Conservation (phyloP, 192 early-diverging fungal species). For the Coemansia sp. region DNA sequence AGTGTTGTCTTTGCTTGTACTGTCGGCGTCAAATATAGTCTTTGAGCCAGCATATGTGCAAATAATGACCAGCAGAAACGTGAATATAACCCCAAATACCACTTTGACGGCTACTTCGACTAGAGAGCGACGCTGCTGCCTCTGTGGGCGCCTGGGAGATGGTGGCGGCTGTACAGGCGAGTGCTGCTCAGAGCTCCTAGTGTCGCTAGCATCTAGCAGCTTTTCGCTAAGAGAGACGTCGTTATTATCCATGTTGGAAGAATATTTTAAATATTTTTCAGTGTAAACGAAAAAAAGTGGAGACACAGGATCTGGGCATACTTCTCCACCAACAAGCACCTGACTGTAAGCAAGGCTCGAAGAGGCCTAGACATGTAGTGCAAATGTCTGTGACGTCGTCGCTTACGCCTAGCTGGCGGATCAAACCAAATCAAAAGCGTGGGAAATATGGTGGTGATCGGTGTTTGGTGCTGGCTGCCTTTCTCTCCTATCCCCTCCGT, state of each 20-base stretch:
- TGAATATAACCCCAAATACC: neutral
- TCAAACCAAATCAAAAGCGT: neutral
- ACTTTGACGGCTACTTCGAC: slow-evolving; percentile 6
- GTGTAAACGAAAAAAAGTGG: neutral
- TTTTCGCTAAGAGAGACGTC: neutral
- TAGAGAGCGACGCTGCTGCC: neutral
- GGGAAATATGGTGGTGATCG: no score
- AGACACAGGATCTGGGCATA: neutral
- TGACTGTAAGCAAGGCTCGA: neutral
- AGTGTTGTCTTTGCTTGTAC: no score
- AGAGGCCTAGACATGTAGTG: neutral
- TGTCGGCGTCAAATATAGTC: neutral
- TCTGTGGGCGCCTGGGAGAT: neutral
- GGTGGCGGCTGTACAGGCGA: neutral
- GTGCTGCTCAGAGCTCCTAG: neutral
- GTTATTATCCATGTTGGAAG: neutral
- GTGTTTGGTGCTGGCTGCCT: no score
- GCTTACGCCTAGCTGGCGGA: no score
- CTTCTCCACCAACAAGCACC: neutral
- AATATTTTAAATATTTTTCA: no score
- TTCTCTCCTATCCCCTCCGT: no score
- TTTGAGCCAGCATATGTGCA: slow-evolving; percentile 14
- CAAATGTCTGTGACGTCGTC: neutral
- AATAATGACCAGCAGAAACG: slow-evolving; percentile 9
- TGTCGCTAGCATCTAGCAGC: neutral